Evolutionary conservation across 345 rosid genomes (phyloP).

Genomic region (Murraya koenigii): DNA sequence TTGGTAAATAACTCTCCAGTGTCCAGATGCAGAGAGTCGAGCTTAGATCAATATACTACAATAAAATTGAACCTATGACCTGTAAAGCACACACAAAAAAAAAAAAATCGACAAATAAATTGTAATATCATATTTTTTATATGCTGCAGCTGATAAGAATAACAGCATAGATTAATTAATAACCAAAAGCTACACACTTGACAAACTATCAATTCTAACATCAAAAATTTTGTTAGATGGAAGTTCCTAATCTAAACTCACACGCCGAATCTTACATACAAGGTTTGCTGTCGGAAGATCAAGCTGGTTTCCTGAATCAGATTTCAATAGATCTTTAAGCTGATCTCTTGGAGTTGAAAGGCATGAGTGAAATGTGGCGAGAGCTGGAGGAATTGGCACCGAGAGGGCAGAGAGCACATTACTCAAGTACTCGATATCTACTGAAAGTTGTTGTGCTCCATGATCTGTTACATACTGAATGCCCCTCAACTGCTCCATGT

Average conservation of each 20-base stretch:
- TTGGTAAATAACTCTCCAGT: too few species aligned
- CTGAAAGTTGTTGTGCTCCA: conserved; percentile 90
- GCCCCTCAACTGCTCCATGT: conserved; percentile 92
- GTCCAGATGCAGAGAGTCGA: background rate
- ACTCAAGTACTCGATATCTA: conserved; percentile 89
- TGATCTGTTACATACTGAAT: conserved; percentile 83
- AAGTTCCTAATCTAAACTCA: conserved; percentile 57
- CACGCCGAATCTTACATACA: conserved; percentile 80
- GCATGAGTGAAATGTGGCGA: conserved; percentile 81
- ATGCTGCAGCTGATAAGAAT: background rate
- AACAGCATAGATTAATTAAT: background rate
- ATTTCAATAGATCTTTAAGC: conserved; percentile 64
- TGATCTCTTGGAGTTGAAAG: conserved; percentile 78
- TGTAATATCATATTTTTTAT: background rate
- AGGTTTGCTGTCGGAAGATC: conserved; percentile 83
- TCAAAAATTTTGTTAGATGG: background rate
- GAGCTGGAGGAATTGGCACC: conserved; percentile 74
- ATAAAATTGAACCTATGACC: background rate
- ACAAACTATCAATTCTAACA: background rate
- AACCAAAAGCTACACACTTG: background rate
- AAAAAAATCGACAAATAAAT: background rate
- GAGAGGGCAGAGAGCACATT: conserved; percentile 93
- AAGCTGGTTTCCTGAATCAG: conserved; percentile 68
- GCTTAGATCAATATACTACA: background rate
- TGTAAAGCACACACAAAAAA: fast-evolving